These are phyloP conservation scores for Euphorbia celastroides DNA, from an alignment of 441 rosid genomes.

Conservation along the genomic window DNA sequence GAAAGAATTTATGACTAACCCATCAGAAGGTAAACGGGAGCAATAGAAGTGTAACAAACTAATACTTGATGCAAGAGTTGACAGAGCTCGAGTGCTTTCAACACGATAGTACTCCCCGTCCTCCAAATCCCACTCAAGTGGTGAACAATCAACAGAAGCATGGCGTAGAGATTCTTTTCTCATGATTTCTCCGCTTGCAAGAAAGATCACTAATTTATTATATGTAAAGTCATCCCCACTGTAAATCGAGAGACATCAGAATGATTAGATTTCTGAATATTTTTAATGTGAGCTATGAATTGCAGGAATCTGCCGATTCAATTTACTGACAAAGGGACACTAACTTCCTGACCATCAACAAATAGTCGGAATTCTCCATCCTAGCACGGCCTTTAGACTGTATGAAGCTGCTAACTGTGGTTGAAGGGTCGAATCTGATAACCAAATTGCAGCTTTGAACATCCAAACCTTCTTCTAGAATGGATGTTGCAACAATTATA, in stretches of 20 bases:
- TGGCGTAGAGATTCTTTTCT: slow-evolving; percentile 60
- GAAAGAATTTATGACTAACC: slow-evolving; percentile 41
- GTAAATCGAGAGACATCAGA: slow-evolving; percentile 6
- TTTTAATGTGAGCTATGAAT: not conserved
- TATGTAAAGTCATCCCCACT: slow-evolving; percentile 52
- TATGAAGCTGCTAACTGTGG: slow-evolving; percentile 81
- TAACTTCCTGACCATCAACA: slow-evolving; percentile 72
- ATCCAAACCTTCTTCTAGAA: slow-evolving; percentile 95
- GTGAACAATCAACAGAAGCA: slow-evolving; percentile 54
- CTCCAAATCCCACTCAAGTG: slow-evolving; percentile 29
- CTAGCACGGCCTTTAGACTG: slow-evolving; percentile 97
- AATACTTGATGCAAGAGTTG: slow-evolving; percentile 61
- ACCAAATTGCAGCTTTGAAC: slow-evolving; percentile 89
- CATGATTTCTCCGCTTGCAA: slow-evolving; percentile 67
- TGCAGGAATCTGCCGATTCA: not conserved
- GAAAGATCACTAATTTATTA: slow-evolving; percentile 51
- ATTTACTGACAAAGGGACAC: slow-evolving; percentile 6
- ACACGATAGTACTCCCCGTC: slow-evolving; percentile 43
- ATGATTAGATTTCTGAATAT: not conserved
- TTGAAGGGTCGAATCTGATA: slow-evolving; percentile 73
- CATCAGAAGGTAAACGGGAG: slow-evolving; percentile 83
- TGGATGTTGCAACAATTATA: slow-evolving; percentile 79
- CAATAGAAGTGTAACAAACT: slow-evolving; percentile 70
- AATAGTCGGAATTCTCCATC: slow-evolving; percentile 74
- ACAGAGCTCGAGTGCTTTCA: slow-evolving; percentile 54